These are phyloP conservation scores for Poa annua DNA, from an alignment of 176 grass and related monocot species.

Conservation along the genomic window DNA sequence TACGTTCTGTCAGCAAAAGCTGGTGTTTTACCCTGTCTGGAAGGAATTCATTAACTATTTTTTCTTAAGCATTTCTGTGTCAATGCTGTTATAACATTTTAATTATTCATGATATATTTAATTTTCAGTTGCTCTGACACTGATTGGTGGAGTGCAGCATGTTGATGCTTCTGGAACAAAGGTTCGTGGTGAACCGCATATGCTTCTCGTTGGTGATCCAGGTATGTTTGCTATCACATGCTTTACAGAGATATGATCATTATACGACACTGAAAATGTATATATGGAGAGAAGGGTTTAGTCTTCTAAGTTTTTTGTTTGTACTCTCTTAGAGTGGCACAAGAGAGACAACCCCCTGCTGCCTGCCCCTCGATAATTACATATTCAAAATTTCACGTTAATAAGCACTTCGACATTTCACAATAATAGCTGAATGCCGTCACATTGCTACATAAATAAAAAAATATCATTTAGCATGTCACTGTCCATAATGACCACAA, in stretches of 20 bases:
- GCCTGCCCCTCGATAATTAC: background rate
- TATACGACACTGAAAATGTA: background rate
- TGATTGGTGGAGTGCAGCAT: too few species aligned
- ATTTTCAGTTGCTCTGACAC: too few species aligned
- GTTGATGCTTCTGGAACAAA: too few species aligned
- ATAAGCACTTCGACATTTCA: background rate
- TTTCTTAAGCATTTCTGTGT: too few species aligned
- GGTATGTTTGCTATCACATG: background rate
- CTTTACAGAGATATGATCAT: conserved; percentile 3
- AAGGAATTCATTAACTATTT: background rate
- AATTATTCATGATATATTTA: too few species aligned
- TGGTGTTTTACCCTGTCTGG: too few species aligned
- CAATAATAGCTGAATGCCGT: background rate
- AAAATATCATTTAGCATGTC: background rate
- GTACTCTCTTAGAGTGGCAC: background rate
- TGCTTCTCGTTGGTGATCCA: too few species aligned
- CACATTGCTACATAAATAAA: background rate
- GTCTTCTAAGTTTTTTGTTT: background rate
- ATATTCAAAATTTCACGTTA: background rate
- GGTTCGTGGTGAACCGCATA: too few species aligned
- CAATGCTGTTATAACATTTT: too few species aligned
- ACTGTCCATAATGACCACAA: background rate
- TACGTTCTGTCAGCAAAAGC: too few species aligned
- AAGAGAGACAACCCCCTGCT: background rate
- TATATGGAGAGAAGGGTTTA: background rate